Evolutionary conservation across 2,329 filamentous ascomycete genomes (phyloP).

Genomic region (Aspergillus aculeatus): DNA sequence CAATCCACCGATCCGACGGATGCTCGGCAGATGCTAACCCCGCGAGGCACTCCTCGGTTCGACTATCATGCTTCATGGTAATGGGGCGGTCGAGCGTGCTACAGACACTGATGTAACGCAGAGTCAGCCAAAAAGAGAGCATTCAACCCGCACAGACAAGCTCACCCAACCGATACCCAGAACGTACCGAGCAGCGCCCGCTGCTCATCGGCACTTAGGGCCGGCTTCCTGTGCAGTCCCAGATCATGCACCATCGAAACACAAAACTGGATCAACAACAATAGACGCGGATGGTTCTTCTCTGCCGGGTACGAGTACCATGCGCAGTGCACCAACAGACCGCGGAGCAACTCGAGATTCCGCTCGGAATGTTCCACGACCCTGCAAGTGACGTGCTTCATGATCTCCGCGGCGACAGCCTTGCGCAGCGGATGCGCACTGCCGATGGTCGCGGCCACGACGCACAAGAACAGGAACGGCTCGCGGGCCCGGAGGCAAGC

Average conservation of each 20-base stretch:
- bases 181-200: constrained; percentile 22
- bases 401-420: constrained; percentile 21
- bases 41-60: constrained; percentile 14
- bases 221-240: constrained; percentile 19
- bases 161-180: constrained; percentile 24
- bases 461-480: constrained; percentile 23
- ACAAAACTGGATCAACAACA: constrained; percentile 24
- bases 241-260: constrained; percentile 20
- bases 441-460: constrained; percentile 20
- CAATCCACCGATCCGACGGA: constrained; percentile 22
- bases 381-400: constrained; percentile 20
- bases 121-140: neutral
- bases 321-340: constrained; percentile 22
- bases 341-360: constrained; percentile 24
- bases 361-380: constrained; percentile 23
- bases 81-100: neutral
- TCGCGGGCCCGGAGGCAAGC: constrained; percentile 10
- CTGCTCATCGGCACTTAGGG: constrained; percentile 17
- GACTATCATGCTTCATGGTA: constrained; percentile 5
- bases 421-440: constrained; percentile 21
- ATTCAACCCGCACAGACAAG: neutral
- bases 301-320: constrained; percentile 28
- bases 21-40: constrained; percentile 10
- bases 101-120: neutral
- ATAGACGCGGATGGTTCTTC: constrained; percentile 22